A percentile compares a stretch with the other conserved stretches of the same genome.
Evolutionary conservation across 441 rosid genomes (phyloP).

Genomic region (Populus hybrid): DNA sequence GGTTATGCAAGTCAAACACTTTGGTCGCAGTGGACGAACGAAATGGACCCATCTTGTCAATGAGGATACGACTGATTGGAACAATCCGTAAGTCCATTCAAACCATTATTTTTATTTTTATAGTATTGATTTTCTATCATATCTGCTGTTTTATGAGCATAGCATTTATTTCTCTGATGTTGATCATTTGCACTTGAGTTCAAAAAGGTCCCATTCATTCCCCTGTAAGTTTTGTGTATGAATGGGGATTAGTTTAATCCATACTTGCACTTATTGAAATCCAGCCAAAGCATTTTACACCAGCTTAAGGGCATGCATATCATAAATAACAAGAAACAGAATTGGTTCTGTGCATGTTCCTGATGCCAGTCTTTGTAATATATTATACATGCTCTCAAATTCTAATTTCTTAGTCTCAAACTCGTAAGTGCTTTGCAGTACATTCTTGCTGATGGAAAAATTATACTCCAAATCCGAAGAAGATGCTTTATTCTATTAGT

Average conservation of each 20-base stretch:
- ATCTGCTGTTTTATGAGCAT: background rate
- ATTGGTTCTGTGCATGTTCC: background rate
- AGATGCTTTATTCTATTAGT: no score
- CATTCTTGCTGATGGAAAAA: no score
- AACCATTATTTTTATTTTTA: background rate
- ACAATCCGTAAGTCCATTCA: constrained; percentile 64
- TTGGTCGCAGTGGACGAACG: constrained; percentile 92
- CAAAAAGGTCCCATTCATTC: background rate
- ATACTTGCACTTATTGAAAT: background rate
- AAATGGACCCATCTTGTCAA: constrained; percentile 95
- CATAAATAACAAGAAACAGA: background rate
- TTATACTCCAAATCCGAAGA: no score
- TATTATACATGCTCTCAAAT: background rate
- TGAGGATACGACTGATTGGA: constrained; percentile 94
- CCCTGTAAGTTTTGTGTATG: background rate
- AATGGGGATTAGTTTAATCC: background rate
- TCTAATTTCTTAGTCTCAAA: no score
- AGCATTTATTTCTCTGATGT: background rate
- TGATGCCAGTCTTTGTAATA: background rate
- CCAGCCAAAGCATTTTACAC: background rate
- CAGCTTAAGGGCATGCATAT: background rate
- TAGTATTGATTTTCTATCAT: background rate
- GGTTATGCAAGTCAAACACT: constrained; percentile 97
- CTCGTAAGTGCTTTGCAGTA: no score
- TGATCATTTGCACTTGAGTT: background rate